A percentile compares a stretch with the other conserved stretches of the same genome.
Conservation (phyloP, 1,139 yeast species). For the Hansenula lynferdii region DNA sequence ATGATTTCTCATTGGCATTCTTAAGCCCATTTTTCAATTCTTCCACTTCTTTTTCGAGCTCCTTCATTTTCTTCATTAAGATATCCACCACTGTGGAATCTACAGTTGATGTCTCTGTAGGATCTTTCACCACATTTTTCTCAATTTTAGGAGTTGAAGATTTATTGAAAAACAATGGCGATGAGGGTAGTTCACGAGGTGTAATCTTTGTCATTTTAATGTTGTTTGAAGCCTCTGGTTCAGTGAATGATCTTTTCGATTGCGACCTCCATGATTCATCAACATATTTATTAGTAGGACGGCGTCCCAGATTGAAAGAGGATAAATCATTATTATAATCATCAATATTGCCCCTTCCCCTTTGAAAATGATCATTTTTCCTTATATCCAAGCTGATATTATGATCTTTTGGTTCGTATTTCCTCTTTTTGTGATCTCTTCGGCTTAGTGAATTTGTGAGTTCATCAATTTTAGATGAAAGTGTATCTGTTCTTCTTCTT, state of each 20-base stretch:
- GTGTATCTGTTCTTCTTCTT: not conserved
- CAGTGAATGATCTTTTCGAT: not conserved
- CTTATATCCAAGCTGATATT: too few relatives aligned
- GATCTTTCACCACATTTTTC: too few relatives aligned
- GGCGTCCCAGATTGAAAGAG: not conserved
- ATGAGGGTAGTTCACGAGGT: not conserved
- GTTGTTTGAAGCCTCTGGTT: not conserved
- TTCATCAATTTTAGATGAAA: not conserved
- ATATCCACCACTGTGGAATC: not conserved
- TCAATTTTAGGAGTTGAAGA: not conserved
- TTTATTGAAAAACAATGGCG: not conserved
- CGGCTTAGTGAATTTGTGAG: not conserved
- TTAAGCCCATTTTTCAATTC: slow-evolving; percentile 14
- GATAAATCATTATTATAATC: too few relatives aligned
- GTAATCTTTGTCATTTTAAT: not conserved
- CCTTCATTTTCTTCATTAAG: slow-evolving; percentile 7
- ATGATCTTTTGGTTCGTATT: not conserved
- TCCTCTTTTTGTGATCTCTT: not conserved
- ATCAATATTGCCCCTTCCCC: too few relatives aligned
- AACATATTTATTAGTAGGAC: not conserved
- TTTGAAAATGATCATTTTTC: too few relatives aligned
- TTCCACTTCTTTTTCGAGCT: slow-evolving; percentile 16
- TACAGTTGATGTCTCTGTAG: not conserved
- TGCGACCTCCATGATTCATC: not conserved
- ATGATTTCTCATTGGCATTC: slow-evolving; percentile 15